phyloP scores from a whole-genome alignment of 495 filamentous ascomycete species.

The Pseudotulostoma volvatum region DNA sequence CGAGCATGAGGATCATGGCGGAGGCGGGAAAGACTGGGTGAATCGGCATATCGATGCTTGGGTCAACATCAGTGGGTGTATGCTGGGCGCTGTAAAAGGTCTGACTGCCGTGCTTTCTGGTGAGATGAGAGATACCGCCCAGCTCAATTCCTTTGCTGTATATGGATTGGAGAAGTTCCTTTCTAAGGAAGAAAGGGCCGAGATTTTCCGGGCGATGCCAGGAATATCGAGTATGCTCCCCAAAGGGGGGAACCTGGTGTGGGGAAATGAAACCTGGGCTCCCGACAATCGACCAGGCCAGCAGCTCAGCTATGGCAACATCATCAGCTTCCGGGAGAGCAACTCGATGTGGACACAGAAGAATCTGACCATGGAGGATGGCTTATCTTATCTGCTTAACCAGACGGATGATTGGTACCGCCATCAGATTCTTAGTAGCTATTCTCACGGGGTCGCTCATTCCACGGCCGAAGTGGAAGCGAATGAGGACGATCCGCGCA shows the following conservation, averaged over 20 bases:
- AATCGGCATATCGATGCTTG: constrained; percentile 79
- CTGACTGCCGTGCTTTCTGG: constrained; percentile 82
- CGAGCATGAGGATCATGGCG: constrained; percentile 59
- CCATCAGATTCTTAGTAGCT: constrained; percentile 50
- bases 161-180: constrained; percentile 96
- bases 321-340: constrained; percentile 68
- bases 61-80: constrained; percentile 96
- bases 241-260: constrained; percentile 86
- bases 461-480: constrained; percentile 66
- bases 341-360: constrained; percentile 43
- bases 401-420: constrained; percentile 75
- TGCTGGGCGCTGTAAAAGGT: constrained; percentile 90
- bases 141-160: constrained; percentile 92
- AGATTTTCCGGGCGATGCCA: constrained; percentile 94
- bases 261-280: constrained; percentile 81
- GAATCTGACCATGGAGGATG: constrained; percentile 68
- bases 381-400: constrained; percentile 59
- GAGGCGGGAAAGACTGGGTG: constrained; percentile 77
- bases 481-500: constrained; percentile 65
- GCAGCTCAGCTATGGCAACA: constrained; percentile 54
- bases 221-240: constrained; percentile 93
- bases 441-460: constrained; percentile 78
- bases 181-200: constrained; percentile 70
- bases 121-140: constrained; percentile 96
- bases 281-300: constrained; percentile 74